A percentile compares a stretch with the other conserved stretches of the same genome.
Evolutionary conservation across 495 filamentous ascomycete species (phyloP).

Genomic region (Friedmanniomyces endolithicus): DNA sequence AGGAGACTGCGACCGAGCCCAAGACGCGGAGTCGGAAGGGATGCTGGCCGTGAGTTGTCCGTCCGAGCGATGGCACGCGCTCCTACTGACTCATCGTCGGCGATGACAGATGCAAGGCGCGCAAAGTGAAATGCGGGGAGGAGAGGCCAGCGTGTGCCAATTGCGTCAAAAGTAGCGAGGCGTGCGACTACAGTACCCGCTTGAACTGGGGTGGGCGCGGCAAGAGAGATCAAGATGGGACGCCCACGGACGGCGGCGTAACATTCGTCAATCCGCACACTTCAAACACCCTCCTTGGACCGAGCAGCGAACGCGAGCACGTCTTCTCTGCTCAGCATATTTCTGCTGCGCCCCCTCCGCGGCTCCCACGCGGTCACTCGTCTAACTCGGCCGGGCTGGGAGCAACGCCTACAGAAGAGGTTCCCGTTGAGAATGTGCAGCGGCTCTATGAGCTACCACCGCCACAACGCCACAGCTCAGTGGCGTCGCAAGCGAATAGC

Average conservation of each 20-base stretch:
- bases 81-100: slow-evolving; percentile 40
- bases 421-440: not conserved
- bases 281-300: not conserved
- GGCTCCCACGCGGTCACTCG: slow-evolving; percentile 6
- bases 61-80: not conserved
- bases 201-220: slow-evolving; percentile 72
- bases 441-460: not conserved
- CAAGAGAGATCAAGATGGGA: slow-evolving; percentile 19
- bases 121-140: slow-evolving; percentile 83
- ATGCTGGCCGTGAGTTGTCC: slow-evolving; percentile 44
- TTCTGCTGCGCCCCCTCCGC: slow-evolving; percentile 3
- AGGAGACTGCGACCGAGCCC: slow-evolving; percentile 30
- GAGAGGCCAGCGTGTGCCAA: slow-evolving; percentile 67
- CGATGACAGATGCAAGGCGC: slow-evolving; percentile 49
- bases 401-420: slow-evolving; percentile 3
- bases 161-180: slow-evolving; percentile 62
- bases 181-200: slow-evolving; percentile 75
- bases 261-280: slow-evolving; percentile 6
- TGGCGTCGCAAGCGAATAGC: not conserved
- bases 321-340: slow-evolving; percentile 21
- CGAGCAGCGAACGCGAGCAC: slow-evolving; percentile 7
- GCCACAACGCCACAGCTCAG: not conserved
- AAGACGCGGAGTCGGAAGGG: slow-evolving; percentile 65
- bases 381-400: slow-evolving; percentile 9
- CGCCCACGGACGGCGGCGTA: slow-evolving; percentile 5